Conservation (phyloP, 163 green algal species). For the Volvox carteri region DNA sequence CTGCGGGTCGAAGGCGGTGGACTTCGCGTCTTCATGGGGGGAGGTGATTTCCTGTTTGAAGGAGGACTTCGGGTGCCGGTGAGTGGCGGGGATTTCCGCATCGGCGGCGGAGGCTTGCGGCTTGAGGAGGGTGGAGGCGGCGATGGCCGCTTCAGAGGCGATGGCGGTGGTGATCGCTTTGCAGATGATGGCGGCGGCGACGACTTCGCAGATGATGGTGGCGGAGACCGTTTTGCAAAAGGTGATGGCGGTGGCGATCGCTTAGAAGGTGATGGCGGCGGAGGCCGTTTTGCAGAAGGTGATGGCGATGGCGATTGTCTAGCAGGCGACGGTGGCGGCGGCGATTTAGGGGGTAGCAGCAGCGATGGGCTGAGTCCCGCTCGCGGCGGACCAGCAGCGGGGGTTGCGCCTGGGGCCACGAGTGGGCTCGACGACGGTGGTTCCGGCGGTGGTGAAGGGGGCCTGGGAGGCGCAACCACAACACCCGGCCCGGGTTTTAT, state of each 20-base stretch:
- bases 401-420: too few relatives aligned
- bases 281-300: not conserved
- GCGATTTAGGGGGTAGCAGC: not conserved
- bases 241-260: not conserved
- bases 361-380: too few relatives aligned
- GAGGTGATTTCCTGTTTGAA: too few relatives aligned
- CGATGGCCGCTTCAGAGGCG: too few relatives aligned
- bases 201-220: not conserved
- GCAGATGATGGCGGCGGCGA: too few relatives aligned
- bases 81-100: too few relatives aligned
- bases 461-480: not conserved
- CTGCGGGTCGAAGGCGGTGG: too few relatives aligned
- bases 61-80: too few relatives aligned
- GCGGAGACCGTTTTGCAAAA: not conserved
- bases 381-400: too few relatives aligned
- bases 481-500: not conserved
- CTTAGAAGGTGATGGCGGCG: too few relatives aligned
- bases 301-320: not conserved
- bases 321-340: not conserved
- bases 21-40: too few relatives aligned
- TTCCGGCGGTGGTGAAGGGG: slow-evolving; percentile 12
- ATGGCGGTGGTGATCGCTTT: too few relatives aligned
- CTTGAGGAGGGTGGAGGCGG: not conserved
- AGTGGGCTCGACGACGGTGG: not conserved
- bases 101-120: not conserved